Evolutionary conservation across 805 yeast species (phyloP), one percentile per base, ranked within the genome.

Genomic region (Starmera amethionina): DNA sequence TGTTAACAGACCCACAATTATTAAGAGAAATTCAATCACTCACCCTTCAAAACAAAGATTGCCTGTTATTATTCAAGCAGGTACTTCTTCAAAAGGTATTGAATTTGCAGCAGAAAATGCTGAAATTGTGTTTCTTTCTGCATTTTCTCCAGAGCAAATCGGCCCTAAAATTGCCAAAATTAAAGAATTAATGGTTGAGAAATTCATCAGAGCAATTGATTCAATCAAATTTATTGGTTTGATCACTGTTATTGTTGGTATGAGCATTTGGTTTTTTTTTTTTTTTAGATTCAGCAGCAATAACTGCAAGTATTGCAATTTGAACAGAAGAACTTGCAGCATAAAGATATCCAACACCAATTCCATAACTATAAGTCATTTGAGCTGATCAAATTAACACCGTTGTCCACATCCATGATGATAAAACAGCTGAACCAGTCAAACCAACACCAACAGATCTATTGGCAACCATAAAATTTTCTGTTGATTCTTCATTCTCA

Each of bases 401-500:
- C 19, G 60, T 47, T 8, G 62, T 48, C 65, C 65, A 60, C n/a
- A 63, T 57, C 66, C 64, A 59, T n/a, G 67, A 56, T n/a, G 67
- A 60, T 5, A 69, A 67, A 19, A 67, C 64, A 10, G 70, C 67
- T 19, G 67, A 63, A 25, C 66, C 63, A 34, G 68, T 62, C 19
- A 70, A 46, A 30, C 72, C 73, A 14, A 68, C 55, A 30, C 67
- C 63, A 33, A 68, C 65, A 37, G 59, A 58, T 55, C 75, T 60
- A 5, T 66, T 61, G 8, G 74, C 72, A 4, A 73, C 66, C 4
- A 68, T 58, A 46, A 68, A 68, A 51, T 62, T 66, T 40, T 70
- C 74, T 8, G 55, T 56, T 16, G 47, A 47, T 22, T 50, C 46
- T 8, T 58, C 49, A 30, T 56, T 58, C 16, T 48, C 48, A 12